Evolutionary conservation across 2,329 filamentous ascomycete species (phyloP).

Genomic region (Diaporthe australafricana): DNA sequence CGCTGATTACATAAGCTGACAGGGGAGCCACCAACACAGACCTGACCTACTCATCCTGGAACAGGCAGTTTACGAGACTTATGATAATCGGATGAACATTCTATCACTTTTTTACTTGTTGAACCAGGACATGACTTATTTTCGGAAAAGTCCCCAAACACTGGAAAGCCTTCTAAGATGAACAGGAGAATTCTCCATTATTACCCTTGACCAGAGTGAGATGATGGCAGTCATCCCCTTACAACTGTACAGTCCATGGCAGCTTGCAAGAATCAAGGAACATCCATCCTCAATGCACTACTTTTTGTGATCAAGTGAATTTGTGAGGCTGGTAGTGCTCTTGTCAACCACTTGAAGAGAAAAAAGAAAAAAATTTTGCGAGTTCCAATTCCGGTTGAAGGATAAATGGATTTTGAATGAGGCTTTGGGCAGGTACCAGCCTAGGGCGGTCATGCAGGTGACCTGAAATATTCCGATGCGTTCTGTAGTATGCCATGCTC

Average conservation of each 20-base stretch:
- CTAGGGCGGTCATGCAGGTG: no score
- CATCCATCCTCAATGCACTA: not conserved
- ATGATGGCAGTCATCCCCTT: not conserved
- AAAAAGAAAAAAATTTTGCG: not conserved
- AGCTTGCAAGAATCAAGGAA: not conserved
- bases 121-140: not conserved
- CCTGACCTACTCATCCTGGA: not conserved
- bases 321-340: not conserved
- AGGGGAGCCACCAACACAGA: not conserved
- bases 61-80: not conserved
- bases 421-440: no score
- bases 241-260: not conserved
- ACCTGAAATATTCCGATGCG: no score
- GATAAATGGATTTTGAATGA: no score
- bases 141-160: no score
- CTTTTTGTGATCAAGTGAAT: not conserved
- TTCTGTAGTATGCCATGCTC: no score
- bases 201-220: not conserved
- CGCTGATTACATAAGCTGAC: slow-evolving; percentile 26
- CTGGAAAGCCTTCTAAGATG: not conserved
- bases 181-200: not conserved
- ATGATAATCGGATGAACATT: slow-evolving; percentile 1
- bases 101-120: not conserved
- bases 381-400: no score
- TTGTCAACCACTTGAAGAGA: not conserved